phyloP scores from a whole-genome alignment of 805 yeast species.

The Candida manassasensis region DNA sequence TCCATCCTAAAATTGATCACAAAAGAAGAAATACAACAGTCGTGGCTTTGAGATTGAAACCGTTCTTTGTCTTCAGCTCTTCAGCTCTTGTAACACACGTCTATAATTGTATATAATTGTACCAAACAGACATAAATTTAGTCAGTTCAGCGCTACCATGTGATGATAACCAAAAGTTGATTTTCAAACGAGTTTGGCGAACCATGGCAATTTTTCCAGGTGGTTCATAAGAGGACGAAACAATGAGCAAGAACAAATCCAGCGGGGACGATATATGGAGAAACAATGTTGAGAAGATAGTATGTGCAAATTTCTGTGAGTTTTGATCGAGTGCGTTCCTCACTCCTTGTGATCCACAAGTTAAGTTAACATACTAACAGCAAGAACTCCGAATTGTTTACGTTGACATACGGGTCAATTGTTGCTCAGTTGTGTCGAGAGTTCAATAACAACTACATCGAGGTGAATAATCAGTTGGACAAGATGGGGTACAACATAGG shows the following conservation, averaged over 20 bases:
- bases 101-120: too few species aligned
- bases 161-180: too few species aligned
- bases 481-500: slow-evolving; percentile 97
- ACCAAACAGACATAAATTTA: too few species aligned
- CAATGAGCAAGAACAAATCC: slow-evolving; percentile 12
- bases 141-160: too few species aligned
- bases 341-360: background rate
- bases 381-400: slow-evolving; percentile 84
- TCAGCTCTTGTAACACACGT: too few species aligned
- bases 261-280: slow-evolving; percentile 92
- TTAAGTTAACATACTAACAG: slow-evolving; percentile 7
- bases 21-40: too few species aligned
- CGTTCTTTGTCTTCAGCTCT: too few species aligned
- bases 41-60: too few species aligned
- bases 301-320: slow-evolving; percentile 28
- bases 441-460: slow-evolving; percentile 64
- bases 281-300: slow-evolving; percentile 77
- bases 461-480: slow-evolving; percentile 80
- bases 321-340: background rate
- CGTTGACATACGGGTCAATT: slow-evolving; percentile 91
- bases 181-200: too few species aligned
- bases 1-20: too few species aligned
- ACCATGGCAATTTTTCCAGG: too few species aligned
- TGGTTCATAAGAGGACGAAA: too few species aligned
- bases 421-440: slow-evolving; percentile 90